Conservation (phyloP, 352 stramenopile genomes). For the Pythium grandisporangium region DNA sequence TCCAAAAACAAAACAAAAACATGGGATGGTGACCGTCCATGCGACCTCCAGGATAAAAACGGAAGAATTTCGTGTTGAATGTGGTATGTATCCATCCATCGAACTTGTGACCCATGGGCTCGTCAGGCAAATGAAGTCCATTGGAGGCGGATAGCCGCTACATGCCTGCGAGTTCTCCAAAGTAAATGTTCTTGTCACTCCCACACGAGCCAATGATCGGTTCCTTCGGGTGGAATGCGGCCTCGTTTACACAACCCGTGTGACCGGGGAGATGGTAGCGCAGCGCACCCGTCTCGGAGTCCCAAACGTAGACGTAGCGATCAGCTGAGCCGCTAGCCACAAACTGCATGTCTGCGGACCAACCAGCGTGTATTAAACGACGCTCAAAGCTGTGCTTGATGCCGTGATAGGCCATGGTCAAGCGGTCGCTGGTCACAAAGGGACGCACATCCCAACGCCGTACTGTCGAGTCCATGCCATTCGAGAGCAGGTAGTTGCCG, state of each 20-base stretch:
- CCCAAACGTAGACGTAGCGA: slow-evolving; percentile 93
- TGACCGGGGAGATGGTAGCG: slow-evolving; percentile 92
- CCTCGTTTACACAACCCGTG: slow-evolving; percentile 91
- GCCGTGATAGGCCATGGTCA: slow-evolving; percentile 61
- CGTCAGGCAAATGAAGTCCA: too few relatives aligned
- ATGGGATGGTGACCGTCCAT: too few relatives aligned
- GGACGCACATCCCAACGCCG: slow-evolving; percentile 91
- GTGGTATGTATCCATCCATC: too few relatives aligned
- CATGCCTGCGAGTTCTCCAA: slow-evolving; percentile 53
- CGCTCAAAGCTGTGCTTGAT: slow-evolving; percentile 91
- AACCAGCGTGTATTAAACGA: slow-evolving; percentile 89
- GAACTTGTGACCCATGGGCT: too few relatives aligned
- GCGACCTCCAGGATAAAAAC: too few relatives aligned
- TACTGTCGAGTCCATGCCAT: slow-evolving; percentile 92
- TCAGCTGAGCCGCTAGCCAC: slow-evolving; percentile 87
- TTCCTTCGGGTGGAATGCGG: slow-evolving; percentile 84
- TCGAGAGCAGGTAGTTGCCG: slow-evolving; percentile 89
- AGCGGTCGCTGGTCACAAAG: slow-evolving; percentile 54
- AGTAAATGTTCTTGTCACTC: slow-evolving; percentile 83
- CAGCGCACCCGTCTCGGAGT: slow-evolving; percentile 85
- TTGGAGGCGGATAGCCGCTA: too few relatives aligned
- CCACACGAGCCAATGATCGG: slow-evolving; percentile 80
- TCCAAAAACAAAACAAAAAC: too few relatives aligned
- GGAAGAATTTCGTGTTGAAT: too few relatives aligned
- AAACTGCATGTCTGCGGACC: slow-evolving; percentile 83